Evolutionary conservation across 2,329 filamentous ascomycete species (phyloP).

Genomic region (Cladophialophora bantiana): DNA sequence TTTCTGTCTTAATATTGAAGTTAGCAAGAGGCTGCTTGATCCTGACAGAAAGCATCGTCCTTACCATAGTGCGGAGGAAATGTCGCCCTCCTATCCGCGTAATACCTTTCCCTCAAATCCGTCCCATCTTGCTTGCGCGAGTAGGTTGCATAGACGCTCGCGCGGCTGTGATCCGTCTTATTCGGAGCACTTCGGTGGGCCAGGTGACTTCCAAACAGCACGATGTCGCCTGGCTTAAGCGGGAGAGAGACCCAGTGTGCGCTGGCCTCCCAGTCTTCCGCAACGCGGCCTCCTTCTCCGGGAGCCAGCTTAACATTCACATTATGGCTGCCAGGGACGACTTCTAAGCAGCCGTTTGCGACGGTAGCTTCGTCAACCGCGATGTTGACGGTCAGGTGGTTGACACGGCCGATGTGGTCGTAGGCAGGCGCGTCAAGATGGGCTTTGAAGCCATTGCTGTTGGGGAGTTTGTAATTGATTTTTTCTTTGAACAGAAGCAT

Average conservation of each 20-base stretch:
- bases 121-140: conserved; percentile 24
- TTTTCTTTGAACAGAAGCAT: conserved; percentile 49
- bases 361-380: conserved; percentile 45
- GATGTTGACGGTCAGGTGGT: conserved; percentile 47
- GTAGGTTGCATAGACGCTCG: conserved; percentile 44
- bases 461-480: conserved; percentile 48
- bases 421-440: conserved; percentile 48
- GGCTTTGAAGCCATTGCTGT: conserved; percentile 46
- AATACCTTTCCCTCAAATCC: conserved; percentile 26
- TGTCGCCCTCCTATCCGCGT: conserved; percentile 25
- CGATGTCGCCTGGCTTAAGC: conserved; percentile 43
- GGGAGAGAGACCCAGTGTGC: conserved; percentile 45
- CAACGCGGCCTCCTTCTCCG: conserved; percentile 42
- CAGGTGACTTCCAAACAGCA: conserved; percentile 47
- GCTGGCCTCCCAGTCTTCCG: conserved; percentile 42
- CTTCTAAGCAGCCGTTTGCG: conserved; percentile 46
- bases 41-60: neutral
- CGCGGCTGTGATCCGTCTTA: conserved; percentile 38
- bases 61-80: conserved; percentile 27
- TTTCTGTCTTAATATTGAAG: no score
- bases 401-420: conserved; percentile 46
- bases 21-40: no score
- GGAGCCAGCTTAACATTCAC: conserved; percentile 44
- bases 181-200: conserved; percentile 46
- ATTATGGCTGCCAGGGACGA: conserved; percentile 46